phyloP scores from a whole-genome alignment of 192 early-diverging fungal species.

The Allomyces macrogynus region DNA sequence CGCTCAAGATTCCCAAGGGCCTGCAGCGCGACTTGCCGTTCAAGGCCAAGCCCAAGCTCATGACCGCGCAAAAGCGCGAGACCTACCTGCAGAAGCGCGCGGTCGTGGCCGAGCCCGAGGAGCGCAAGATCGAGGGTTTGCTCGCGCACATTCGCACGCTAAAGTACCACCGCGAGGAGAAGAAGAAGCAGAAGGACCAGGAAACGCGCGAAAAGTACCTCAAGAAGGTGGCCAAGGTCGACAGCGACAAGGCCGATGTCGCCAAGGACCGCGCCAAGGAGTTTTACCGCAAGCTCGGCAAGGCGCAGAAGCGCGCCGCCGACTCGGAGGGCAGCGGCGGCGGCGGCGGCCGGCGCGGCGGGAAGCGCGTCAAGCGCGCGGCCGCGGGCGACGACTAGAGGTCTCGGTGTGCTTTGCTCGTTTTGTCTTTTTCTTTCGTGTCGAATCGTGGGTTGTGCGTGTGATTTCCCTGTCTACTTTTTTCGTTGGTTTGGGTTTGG shows the following conservation, averaged over 20 bases:
- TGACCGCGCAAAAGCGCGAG: slow-evolving; percentile 24
- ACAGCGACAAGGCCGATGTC: slow-evolving; percentile 10
- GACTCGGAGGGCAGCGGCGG: neutral
- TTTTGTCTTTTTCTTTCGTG: no score
- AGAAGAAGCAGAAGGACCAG: slow-evolving; percentile 39
- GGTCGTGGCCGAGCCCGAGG: slow-evolving; percentile 74
- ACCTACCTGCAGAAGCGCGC: slow-evolving; percentile 45
- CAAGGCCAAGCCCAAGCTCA: slow-evolving; percentile 64
- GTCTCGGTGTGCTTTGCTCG: no score
- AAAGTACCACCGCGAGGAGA: slow-evolving; percentile 63
- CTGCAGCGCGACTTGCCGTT: slow-evolving; percentile 73
- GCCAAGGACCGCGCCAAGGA: slow-evolving; percentile 5
- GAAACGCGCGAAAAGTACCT: slow-evolving; percentile 21
- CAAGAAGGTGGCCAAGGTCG: slow-evolving; percentile 19
- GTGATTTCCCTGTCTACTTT: no score
- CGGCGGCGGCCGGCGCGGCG: neutral
- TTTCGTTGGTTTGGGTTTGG: no score
- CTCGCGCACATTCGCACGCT: slow-evolving; percentile 74
- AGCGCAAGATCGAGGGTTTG: slow-evolving; percentile 63
- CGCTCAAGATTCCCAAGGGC: slow-evolving; percentile 55
- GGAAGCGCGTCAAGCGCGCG: no score
- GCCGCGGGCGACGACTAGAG: no score
- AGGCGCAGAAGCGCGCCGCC: neutral
- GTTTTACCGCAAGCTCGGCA: slow-evolving; percentile 2
- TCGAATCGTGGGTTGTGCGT: no score